phyloP scores from a whole-genome alignment of 192 early-diverging fungal species.

The Entrophospora sp. region DNA sequence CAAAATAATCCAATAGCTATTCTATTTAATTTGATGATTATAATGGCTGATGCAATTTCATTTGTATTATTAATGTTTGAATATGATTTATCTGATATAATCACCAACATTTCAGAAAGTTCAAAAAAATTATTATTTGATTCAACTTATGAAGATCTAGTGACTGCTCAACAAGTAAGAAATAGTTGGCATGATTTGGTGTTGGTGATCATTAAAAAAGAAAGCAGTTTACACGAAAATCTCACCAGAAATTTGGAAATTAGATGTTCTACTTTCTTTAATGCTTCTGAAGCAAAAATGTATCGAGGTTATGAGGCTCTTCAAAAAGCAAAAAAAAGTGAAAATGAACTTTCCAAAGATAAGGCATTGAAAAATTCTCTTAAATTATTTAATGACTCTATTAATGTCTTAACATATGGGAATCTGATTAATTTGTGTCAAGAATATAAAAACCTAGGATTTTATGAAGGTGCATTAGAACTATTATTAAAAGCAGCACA shows the following conservation, averaged over 20 bases:
- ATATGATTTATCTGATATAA: constrained; percentile 12
- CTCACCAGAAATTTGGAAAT: constrained; percentile 10
- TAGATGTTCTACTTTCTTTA: constrained; percentile 14
- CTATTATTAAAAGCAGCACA: constrained; percentile 12
- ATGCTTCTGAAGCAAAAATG: constrained; percentile 11
- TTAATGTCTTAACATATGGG: constrained; percentile 12
- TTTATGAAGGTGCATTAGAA: constrained; percentile 5
- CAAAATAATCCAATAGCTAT: not conserved
- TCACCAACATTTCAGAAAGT: not conserved
- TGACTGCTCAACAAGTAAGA: not conserved
- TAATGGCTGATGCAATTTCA: constrained; percentile 3
- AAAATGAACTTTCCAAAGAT: not conserved
- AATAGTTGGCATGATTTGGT: constrained; percentile 19
- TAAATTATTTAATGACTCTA: constrained; percentile 11
- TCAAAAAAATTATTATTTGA: not conserved
- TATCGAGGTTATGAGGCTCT: constrained; percentile 16
- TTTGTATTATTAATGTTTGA: constrained; percentile 13
- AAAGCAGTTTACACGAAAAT: constrained; percentile 16
- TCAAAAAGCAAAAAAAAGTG: constrained; percentile 14
- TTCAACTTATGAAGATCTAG: not conserved
- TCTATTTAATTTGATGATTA: constrained; percentile 10
- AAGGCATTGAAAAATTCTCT: not conserved
- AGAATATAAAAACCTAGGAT: constrained; percentile 6
- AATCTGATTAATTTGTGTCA: constrained; percentile 11
- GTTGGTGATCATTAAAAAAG: constrained; percentile 14